Evolutionary conservation across 805 yeast species (phyloP).

Genomic region (Barnettozyma californica): DNA sequence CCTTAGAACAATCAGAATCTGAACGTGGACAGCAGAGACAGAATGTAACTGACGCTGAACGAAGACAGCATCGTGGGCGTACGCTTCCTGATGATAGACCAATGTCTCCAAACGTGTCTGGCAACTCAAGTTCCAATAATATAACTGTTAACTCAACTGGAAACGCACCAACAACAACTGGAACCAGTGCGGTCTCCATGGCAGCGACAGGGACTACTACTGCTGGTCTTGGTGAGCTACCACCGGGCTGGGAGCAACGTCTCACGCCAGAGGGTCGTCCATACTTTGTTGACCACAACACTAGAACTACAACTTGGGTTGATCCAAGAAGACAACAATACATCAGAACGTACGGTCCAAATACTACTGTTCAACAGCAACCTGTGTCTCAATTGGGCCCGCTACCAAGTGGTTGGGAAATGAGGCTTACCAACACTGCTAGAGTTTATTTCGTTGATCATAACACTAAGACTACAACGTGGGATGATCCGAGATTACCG

Average conservation of each 20-base stretch:
- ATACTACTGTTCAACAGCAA: conserved; percentile 92
- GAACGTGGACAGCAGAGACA: conserved; percentile 56
- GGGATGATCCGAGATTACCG: conserved; percentile 99
- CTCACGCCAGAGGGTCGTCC: conserved; percentile 98
- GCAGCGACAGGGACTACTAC: conserved; percentile 80
- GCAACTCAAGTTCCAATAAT: conserved; percentile 18
- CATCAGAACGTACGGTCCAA: conserved; percentile 88
- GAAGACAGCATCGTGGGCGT: conserved; percentile 86
- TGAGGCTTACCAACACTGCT: conserved; percentile 98
- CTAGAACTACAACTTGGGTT: conserved; percentile 99
- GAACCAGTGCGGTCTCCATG: conserved; percentile 60
- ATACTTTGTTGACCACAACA: conserved; percentile 96
- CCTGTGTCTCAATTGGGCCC: conserved; percentile 98
- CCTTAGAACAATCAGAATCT: conserved; percentile 70
- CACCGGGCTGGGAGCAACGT: conserved; percentile 99
- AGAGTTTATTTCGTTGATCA: conserved; percentile 98
- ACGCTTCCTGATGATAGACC: conserved; percentile 69
- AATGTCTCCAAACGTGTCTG: conserved; percentile 24
- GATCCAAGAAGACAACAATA: conserved; percentile 99
- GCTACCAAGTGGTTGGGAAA: conserved; percentile 98
- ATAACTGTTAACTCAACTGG: conserved; percentile 46
- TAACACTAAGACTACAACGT: conserved; percentile 97
- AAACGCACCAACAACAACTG: conserved; percentile 38
- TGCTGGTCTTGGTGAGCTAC: conserved; percentile 93
- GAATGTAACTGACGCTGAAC: conserved; percentile 74